Conservation (phyloP, 2,329 filamentous ascomycete species). For the Arthrobotrys iridis region DNA sequence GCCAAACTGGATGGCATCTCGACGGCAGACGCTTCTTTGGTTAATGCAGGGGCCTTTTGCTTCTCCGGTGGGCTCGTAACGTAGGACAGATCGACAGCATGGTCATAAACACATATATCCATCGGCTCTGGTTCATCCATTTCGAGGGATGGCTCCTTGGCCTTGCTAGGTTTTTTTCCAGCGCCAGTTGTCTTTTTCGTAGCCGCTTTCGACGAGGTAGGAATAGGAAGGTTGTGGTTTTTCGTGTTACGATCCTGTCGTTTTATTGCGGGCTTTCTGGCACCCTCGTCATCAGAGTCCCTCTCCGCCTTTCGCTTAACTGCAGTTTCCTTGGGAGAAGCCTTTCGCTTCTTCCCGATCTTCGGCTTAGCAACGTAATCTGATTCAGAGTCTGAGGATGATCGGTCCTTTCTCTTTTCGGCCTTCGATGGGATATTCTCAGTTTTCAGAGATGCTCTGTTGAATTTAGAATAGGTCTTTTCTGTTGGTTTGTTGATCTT, state of each 20-base stretch:
- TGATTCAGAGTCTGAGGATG: constrained; percentile 21
- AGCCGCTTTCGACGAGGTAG: background rate
- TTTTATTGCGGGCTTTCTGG: constrained; percentile 11
- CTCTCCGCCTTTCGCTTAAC: constrained; percentile 32
- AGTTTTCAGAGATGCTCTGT: background rate
- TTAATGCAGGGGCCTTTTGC: constrained; percentile 12
- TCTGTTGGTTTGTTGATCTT: background rate
- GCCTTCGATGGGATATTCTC: background rate
- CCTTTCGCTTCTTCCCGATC: constrained; percentile 15
- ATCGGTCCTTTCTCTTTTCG: constrained; percentile 28
- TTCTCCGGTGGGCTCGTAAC: constrained; percentile 22
- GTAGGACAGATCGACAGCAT: constrained; percentile 46
- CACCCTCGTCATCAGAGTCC: constrained; percentile 5
- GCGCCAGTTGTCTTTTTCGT: background rate
- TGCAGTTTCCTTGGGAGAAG: constrained; percentile 2
- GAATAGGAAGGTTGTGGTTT: background rate
- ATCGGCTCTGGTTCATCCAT: background rate
- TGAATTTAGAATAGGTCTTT: background rate
- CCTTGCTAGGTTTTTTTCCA: background rate
- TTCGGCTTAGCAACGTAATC: constrained; percentile 3
- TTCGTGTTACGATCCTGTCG: constrained; percentile 36
- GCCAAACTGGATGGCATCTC: constrained; percentile 43
- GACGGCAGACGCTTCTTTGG: constrained; percentile 36
- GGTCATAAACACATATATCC: constrained; percentile 33
- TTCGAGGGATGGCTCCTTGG: background rate